Percentiles rank a stretch among this genome's conserved stretches.
Evolutionary conservation across 148 eudicot genomes (phyloP).

Genomic region (Chenopodium berlandieri): DNA sequence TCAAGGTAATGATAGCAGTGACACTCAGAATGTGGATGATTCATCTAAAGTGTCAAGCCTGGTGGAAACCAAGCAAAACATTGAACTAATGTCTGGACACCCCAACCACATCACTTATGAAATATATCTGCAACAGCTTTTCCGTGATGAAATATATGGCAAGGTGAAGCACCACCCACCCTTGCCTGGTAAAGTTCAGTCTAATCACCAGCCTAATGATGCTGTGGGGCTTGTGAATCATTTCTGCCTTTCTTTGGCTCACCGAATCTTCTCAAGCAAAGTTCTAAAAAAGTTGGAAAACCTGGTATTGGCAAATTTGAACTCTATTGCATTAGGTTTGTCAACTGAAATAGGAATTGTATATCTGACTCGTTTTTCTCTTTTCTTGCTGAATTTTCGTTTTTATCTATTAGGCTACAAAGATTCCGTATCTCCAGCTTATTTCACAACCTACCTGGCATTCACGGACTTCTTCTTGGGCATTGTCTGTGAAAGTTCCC

Average conservation of each 20-base stretch:
- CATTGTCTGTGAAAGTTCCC: constrained; percentile 62
- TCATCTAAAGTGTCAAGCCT: constrained; percentile 41
- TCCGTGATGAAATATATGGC: constrained; percentile 72
- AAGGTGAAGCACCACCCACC: constrained; percentile 50
- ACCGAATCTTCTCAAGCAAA: constrained; percentile 74
- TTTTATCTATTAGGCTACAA: constrained; percentile 44
- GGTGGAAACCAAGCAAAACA: constrained; percentile 31
- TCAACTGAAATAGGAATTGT: background rate
- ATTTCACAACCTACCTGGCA: constrained; percentile 93
- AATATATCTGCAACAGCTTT: constrained; percentile 73
- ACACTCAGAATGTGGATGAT: constrained; percentile 37
- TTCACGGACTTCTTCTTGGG: constrained; percentile 89
- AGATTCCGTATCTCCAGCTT: constrained; percentile 73
- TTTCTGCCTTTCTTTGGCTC: constrained; percentile 91
- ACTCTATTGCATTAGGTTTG: background rate
- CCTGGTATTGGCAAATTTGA: constrained; percentile 51
- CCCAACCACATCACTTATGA: constrained; percentile 63
- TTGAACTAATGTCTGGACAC: constrained; percentile 33
- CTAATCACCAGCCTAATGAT: constrained; percentile 53
- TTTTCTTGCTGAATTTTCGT: constrained; percentile 11
- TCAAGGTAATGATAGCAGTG: constrained; percentile 35
- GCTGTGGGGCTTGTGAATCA: constrained; percentile 70
- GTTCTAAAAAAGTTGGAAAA: constrained; percentile 68
- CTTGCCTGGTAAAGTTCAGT: constrained; percentile 39
- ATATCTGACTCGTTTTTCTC: background rate